Evolutionary conservation across 192 early-diverging fungal species (phyloP).

Genomic region (Thoreauomyces humboldtii): DNA sequence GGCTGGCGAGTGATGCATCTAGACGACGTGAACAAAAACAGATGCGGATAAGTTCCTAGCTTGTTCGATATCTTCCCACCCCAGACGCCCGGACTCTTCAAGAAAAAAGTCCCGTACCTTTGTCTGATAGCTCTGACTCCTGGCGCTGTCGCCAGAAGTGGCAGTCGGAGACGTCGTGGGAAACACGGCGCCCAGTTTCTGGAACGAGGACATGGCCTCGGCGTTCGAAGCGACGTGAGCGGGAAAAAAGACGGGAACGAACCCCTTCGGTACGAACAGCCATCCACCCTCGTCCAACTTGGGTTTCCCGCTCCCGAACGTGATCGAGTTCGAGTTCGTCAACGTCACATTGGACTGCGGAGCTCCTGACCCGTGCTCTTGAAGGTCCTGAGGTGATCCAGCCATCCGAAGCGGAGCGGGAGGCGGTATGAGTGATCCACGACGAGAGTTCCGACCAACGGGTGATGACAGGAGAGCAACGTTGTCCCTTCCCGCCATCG

Average conservation of each 20-base stretch:
- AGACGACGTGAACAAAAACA: too few relatives aligned
- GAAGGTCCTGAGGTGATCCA: neutral
- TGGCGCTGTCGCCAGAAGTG: neutral
- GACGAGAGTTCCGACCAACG: neutral
- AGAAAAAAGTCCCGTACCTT: too few relatives aligned
- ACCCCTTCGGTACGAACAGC: slow-evolving; percentile 17
- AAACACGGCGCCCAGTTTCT: slow-evolving; percentile 10
- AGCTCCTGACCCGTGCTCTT: too few relatives aligned
- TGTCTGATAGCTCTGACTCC: too few relatives aligned
- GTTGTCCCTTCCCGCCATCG: slow-evolving; percentile 4
- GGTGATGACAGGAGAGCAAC: neutral
- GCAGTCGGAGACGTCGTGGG: neutral
- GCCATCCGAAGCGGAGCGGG: neutral
- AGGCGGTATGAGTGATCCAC: slow-evolving; percentile 1
- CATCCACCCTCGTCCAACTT: slow-evolving; percentile 6
- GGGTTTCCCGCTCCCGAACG: neutral
- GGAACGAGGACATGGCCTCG: neutral
- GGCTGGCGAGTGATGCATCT: too few relatives aligned
- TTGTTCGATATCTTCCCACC: too few relatives aligned
- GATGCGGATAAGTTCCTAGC: too few relatives aligned
- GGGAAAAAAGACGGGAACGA: slow-evolving; percentile 14
- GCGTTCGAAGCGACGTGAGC: slow-evolving; percentile 14
- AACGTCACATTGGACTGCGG: slow-evolving; percentile 2
- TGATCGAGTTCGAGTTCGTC: neutral
- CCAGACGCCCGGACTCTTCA: too few relatives aligned